phyloP scores from a whole-genome alignment of 2,329 filamentous ascomycete genomes.

The Lanzia echinophila region DNA sequence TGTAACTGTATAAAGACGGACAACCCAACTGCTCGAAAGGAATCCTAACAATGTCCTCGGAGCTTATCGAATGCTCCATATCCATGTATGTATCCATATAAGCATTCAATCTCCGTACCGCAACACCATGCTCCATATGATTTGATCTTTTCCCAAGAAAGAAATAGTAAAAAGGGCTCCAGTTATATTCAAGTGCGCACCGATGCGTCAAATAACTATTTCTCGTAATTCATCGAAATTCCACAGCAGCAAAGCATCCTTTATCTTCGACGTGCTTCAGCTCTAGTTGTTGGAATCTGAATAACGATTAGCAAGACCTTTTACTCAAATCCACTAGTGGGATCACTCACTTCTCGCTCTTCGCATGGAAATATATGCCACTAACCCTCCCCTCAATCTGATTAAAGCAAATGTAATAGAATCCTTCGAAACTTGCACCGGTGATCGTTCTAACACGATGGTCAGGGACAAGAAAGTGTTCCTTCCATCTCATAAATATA shows the following conservation, averaged over 20 bases:
- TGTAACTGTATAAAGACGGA: not conserved
- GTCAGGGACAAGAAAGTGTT: slow-evolving; percentile 93
- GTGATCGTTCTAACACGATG: slow-evolving; percentile 86
- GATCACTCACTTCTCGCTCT: slow-evolving; percentile 85
- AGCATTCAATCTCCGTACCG: not conserved
- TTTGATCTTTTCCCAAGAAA: not conserved
- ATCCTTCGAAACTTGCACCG: slow-evolving; percentile 94
- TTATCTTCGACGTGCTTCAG: slow-evolving; percentile 79
- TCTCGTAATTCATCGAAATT: slow-evolving; percentile 65
- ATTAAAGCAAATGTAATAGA: slow-evolving; percentile 99
- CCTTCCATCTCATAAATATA: slow-evolving; percentile 99
- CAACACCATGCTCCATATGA: slow-evolving; percentile 9
- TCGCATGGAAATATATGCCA: slow-evolving; percentile 96
- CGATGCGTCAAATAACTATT: slow-evolving; percentile 2
- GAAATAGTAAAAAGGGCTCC: not conserved
- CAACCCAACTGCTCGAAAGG: not conserved
- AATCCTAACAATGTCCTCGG: not conserved
- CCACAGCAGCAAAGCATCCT: slow-evolving; percentile 78
- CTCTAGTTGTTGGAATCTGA: slow-evolving; percentile 85
- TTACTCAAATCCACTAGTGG: not conserved
- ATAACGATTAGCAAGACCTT: slow-evolving; percentile 13
- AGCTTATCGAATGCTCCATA: not conserved
- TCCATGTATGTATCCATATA: not conserved
- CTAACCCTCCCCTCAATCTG: slow-evolving; percentile 79
- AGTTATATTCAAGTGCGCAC: slow-evolving; percentile 5